phyloP scores from a whole-genome alignment of 2,329 filamentous ascomycete genomes.

The Pseudocercospora vitis region DNA sequence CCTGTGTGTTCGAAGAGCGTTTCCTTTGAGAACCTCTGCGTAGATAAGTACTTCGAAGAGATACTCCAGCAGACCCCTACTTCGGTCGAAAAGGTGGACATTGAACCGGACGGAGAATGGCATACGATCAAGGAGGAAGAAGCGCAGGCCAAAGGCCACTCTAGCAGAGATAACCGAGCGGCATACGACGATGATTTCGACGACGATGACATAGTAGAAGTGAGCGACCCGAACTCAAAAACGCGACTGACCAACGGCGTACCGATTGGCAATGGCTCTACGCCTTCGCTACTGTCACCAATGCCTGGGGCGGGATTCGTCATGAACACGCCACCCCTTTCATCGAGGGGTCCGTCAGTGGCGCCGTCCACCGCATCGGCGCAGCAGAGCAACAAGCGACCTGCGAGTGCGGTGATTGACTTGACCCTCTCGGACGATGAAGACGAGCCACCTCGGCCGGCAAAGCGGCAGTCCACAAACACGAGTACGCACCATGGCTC shows the following conservation, averaged over 20 bases:
- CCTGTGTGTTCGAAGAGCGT: constrained; percentile 86
- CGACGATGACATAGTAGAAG: constrained; percentile 49
- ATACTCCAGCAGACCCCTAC: constrained; percentile 73
- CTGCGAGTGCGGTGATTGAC: constrained; percentile 50
- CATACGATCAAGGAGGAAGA: constrained; percentile 48
- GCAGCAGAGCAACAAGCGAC: constrained; percentile 45
- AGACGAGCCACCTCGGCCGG: constrained; percentile 42
- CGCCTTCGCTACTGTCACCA: constrained; percentile 22
- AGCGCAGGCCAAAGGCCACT: constrained; percentile 39
- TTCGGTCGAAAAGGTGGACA: constrained; percentile 78
- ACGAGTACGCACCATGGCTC: constrained; percentile 29
- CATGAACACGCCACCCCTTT: constrained; percentile 47
- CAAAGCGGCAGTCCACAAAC: constrained; percentile 35
- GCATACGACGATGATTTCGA: constrained; percentile 43
- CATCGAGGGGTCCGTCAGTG: constrained; percentile 45
- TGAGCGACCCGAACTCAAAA: constrained; percentile 38
- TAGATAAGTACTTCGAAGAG: constrained; percentile 89
- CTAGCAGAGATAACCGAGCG: constrained; percentile 36
- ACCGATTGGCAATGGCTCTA: constrained; percentile 27
- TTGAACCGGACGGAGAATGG: constrained; percentile 87
- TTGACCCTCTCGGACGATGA: constrained; percentile 52
- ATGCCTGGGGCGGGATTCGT: constrained; percentile 37
- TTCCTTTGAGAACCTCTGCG: constrained; percentile 75
- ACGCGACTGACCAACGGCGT: constrained; percentile 35
- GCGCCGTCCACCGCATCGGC: constrained; percentile 35